Percentiles rank a stretch among this genome's conserved stretches.
These are phyloP conservation scores for Tolypocladium guangdongense DNA, from an alignment of 2,329 filamentous ascomycete genomes.

Conservation along the genomic window DNA sequence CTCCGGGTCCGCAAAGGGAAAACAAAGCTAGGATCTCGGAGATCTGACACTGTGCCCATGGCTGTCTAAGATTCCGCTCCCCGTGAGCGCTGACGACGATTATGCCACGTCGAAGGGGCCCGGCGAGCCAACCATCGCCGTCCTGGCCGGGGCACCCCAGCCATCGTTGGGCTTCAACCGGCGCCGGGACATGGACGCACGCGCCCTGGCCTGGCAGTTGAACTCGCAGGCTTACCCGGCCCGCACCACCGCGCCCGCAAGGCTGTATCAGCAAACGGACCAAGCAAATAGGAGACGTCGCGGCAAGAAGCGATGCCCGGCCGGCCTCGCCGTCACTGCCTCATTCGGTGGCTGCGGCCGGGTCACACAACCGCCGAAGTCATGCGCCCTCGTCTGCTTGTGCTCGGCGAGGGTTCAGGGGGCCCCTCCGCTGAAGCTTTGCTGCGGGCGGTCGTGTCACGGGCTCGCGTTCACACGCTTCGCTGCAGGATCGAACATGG, in stretches of 20 bases:
- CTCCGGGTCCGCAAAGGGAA: background rate
- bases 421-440: background rate
- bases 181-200: background rate
- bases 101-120: background rate
- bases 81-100: slow-evolving; percentile 1
- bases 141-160: background rate
- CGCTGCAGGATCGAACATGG: background rate
- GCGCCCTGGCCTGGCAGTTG: background rate
- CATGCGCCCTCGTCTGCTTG: background rate
- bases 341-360: background rate
- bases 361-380: background rate
- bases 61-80: slow-evolving; percentile 6
- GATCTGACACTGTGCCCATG: slow-evolving; percentile 7
- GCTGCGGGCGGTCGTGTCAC: background rate
- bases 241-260: background rate
- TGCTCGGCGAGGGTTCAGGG: background rate
- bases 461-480: background rate
- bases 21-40: slow-evolving; percentile 4
- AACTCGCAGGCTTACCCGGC: background rate
- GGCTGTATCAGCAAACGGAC: background rate
- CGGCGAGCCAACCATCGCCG: background rate
- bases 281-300: background rate
- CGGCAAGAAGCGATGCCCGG: background rate
- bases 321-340: background rate
- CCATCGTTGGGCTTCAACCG: background rate